phyloP scores from a whole-genome alignment of 441 rosid species.

The Populus hybrid region DNA sequence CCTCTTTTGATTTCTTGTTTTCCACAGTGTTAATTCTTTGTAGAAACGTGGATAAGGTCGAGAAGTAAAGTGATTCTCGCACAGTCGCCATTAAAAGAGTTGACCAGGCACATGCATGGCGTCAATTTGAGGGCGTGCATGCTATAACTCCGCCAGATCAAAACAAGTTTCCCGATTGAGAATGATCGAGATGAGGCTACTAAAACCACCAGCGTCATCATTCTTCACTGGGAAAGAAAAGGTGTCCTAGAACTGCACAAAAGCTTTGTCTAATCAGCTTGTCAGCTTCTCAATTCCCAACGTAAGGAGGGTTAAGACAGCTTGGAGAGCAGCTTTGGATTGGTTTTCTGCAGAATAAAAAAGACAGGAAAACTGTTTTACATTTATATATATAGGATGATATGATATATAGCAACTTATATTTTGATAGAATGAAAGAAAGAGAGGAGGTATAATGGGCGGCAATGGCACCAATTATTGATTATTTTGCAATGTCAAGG shows the following conservation, averaged over 20 bases:
- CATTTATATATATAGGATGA: background rate
- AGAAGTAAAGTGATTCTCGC: conserved; percentile 12
- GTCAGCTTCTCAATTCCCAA: too few species aligned
- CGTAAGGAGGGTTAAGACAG: too few species aligned
- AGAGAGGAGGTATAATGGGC: too few species aligned
- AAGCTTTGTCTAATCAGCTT: too few species aligned
- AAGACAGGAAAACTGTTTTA: background rate
- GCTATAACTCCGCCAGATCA: background rate
- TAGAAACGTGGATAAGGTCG: conserved; percentile 2
- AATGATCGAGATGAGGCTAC: background rate
- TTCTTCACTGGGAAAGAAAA: too few species aligned
- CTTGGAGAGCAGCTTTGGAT: too few species aligned
- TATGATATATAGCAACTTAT: background rate
- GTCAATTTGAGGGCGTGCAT: background rate
- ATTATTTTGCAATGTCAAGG: too few species aligned
- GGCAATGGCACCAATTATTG: background rate
- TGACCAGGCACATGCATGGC: too few species aligned
- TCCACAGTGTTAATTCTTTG: too few species aligned
- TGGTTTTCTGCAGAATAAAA: too few species aligned
- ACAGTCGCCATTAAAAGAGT: background rate
- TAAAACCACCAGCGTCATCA: too few species aligned
- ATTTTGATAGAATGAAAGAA: background rate
- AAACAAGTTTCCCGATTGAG: background rate
- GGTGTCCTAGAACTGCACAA: too few species aligned
- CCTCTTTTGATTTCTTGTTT: background rate